phyloP scores from a whole-genome alignment of 371 early-diverging fungal genomes.

The Capillidium rhysosporum region DNA sequence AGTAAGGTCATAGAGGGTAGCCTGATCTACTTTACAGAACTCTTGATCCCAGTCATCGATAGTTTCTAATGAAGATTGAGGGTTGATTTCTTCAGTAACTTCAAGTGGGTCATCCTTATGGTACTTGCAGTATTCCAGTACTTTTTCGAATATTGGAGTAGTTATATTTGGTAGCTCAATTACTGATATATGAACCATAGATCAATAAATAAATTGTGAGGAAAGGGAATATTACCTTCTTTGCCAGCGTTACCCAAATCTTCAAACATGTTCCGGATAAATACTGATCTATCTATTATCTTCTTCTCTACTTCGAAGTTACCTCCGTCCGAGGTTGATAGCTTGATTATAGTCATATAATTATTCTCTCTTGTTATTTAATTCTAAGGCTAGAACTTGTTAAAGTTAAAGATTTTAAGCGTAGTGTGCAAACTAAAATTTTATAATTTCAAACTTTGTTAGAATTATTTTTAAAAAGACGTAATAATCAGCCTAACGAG shows the following conservation, averaged over 20 bases:
- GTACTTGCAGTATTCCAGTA: slow-evolving; percentile 65
- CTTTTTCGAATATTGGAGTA: slow-evolving; percentile 53
- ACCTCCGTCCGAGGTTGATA: slow-evolving; percentile 29
- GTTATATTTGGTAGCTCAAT: slow-evolving; percentile 80
- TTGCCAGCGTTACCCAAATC: slow-evolving; percentile 40
- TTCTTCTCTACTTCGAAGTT: slow-evolving; percentile 49
- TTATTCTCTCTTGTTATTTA: too few relatives aligned
- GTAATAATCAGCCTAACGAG: too few relatives aligned
- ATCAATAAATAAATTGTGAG: neutral
- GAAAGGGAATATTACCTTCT: neutral
- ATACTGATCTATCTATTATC: slow-evolving; percentile 47
- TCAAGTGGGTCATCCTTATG: slow-evolving; percentile 44
- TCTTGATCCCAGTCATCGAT: slow-evolving; percentile 68
- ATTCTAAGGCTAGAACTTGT: too few relatives aligned
- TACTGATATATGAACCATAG: too few relatives aligned
- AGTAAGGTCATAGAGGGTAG: slow-evolving; percentile 53
- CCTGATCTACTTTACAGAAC: slow-evolving; percentile 59
- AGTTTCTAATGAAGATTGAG: slow-evolving; percentile 36
- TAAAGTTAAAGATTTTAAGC: too few relatives aligned
- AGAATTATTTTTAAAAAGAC: too few relatives aligned
- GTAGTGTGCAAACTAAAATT: too few relatives aligned
- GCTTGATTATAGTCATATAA: too few relatives aligned
- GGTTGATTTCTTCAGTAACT: slow-evolving; percentile 25
- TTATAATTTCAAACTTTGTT: too few relatives aligned
- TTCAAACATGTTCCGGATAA: slow-evolving; percentile 68